A percentile compares a stretch with the other conserved stretches of the same genome.
Conservation (phyloP, 2,329 filamentous ascomycete genomes). For the Cytospora piceicola region DNA sequence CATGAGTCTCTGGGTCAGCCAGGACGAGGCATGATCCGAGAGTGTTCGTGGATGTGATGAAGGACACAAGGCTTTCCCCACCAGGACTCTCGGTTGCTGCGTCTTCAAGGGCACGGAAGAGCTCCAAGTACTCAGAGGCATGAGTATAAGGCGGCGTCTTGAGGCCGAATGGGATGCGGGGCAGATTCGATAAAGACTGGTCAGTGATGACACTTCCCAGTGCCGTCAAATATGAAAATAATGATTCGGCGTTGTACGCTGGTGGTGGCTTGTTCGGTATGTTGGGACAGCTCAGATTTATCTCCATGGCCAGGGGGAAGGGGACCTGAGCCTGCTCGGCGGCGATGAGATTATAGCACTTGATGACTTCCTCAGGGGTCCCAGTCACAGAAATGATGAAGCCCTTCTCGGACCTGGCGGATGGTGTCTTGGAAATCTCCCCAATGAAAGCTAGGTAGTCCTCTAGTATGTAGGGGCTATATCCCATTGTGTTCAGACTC, state of each 20-base stretch:
- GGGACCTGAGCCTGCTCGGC: slow-evolving; percentile 42
- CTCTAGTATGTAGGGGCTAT: slow-evolving; percentile 66
- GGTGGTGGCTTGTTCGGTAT: slow-evolving; percentile 71
- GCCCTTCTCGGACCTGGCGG: slow-evolving; percentile 50
- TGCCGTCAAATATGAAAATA: slow-evolving; percentile 59
- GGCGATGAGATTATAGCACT: slow-evolving; percentile 58
- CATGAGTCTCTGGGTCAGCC: slow-evolving; percentile 30
- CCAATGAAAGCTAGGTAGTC: slow-evolving; percentile 62
- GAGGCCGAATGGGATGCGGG: slow-evolving; percentile 57
- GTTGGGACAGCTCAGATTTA: slow-evolving; percentile 81
- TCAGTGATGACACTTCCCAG: slow-evolving; percentile 39
- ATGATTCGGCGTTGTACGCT: slow-evolving; percentile 61
- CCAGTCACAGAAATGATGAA: slow-evolving; percentile 76
- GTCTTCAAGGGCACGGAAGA: slow-evolving; percentile 56
- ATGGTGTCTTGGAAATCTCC: slow-evolving; percentile 44
- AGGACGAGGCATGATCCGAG: slow-evolving; percentile 71
- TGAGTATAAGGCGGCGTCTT: slow-evolving; percentile 81
- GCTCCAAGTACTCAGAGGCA: slow-evolving; percentile 62
- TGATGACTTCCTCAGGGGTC: slow-evolving; percentile 56
- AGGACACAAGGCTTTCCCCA: slow-evolving; percentile 55
- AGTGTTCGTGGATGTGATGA: slow-evolving; percentile 75
- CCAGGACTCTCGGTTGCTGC: slow-evolving; percentile 34
- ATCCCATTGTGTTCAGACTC: slow-evolving; percentile 73
- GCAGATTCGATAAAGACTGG: not conserved
- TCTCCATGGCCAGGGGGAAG: slow-evolving; percentile 67